phyloP scores from a whole-genome alignment of 352 stramenopile genomes.

The Phytophthora boehmeriae region DNA sequence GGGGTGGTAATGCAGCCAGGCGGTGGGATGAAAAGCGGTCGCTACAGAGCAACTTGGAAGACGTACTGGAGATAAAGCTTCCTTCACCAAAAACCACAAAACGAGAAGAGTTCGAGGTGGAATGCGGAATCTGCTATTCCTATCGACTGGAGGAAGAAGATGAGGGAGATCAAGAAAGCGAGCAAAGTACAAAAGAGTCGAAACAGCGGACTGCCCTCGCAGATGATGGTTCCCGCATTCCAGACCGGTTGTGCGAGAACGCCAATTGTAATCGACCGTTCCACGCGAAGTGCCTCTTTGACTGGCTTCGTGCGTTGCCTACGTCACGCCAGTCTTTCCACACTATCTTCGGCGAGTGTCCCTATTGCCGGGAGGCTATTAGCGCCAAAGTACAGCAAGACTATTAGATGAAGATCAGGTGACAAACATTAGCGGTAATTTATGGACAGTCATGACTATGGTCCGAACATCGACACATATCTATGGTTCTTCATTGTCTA shows the following conservation, averaged over 20 bases:
- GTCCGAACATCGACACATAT: too few relatives aligned
- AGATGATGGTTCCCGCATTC: slow-evolving; percentile 44
- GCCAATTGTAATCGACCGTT: slow-evolving; percentile 84
- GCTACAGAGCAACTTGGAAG: slow-evolving; percentile 74
- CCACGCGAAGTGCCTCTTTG: slow-evolving; percentile 87
- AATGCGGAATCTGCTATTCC: slow-evolving; percentile 92
- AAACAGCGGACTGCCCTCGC: background rate
- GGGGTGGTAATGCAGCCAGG: slow-evolving; percentile 51
- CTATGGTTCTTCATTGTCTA: slow-evolving; percentile 17
- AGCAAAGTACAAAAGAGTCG: background rate
- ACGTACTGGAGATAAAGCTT: slow-evolving; percentile 60
- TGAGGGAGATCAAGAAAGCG: slow-evolving; percentile 7
- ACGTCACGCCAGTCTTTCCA: slow-evolving; percentile 90
- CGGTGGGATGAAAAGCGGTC: slow-evolving; percentile 64
- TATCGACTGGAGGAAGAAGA: slow-evolving; percentile 66
- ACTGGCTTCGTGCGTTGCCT: slow-evolving; percentile 89
- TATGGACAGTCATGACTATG: slow-evolving; percentile 21
- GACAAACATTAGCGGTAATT: slow-evolving; percentile 32
- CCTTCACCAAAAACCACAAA: slow-evolving; percentile 58
- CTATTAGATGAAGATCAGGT: slow-evolving; percentile 10
- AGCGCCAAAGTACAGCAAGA: slow-evolving; percentile 69
- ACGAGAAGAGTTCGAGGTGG: slow-evolving; percentile 72
- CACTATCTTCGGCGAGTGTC: slow-evolving; percentile 90
- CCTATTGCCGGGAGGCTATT: slow-evolving; percentile 90
- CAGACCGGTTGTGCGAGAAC: slow-evolving; percentile 89